Evolutionary conservation across 2,329 filamentous ascomycete genomes (phyloP).

Genomic region (Aspergillus felis): DNA sequence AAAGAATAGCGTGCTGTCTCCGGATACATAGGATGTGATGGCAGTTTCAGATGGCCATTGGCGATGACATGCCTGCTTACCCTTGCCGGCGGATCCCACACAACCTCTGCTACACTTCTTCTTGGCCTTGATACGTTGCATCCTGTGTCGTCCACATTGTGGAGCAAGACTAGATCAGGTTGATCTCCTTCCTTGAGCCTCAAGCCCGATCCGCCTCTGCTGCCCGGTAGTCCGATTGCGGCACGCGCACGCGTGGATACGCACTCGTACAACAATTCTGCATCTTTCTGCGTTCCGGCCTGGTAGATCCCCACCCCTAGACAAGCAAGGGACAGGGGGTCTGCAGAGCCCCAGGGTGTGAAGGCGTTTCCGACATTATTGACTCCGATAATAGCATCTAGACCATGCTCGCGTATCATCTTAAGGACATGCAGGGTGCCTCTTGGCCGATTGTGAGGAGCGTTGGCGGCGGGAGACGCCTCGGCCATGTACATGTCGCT

Average conservation of each 20-base stretch:
- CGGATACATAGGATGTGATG: neutral
- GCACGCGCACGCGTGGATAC: constrained; percentile 44
- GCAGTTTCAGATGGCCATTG: constrained; percentile 16
- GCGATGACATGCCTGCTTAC: constrained; percentile 24
- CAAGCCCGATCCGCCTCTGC: neutral
- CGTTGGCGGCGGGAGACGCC: constrained; percentile 23
- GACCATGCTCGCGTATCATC: constrained; percentile 55
- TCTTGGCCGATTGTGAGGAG: constrained; percentile 38
- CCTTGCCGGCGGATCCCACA: constrained; percentile 35
- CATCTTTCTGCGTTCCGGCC: constrained; percentile 57
- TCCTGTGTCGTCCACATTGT: constrained; percentile 29
- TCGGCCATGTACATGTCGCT: constrained; percentile 72
- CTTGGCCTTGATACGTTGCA: constrained; percentile 24
- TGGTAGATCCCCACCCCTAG: constrained; percentile 65
- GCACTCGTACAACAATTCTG: constrained; percentile 55
- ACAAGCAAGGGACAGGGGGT: constrained; percentile 61
- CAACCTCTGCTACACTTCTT: constrained; percentile 31
- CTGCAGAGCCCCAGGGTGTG: constrained; percentile 64
- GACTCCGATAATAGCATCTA: constrained; percentile 60
- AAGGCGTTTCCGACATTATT: constrained; percentile 75
- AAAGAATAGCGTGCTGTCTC: neutral
- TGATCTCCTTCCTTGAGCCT: constrained; percentile 7
- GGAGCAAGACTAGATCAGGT: constrained; percentile 22
- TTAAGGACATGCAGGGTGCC: constrained; percentile 61
- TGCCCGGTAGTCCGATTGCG: constrained; percentile 30